Conservation (phyloP, 768 basidiomycete species). For the Tricholoma bakamatsutake region DNA sequence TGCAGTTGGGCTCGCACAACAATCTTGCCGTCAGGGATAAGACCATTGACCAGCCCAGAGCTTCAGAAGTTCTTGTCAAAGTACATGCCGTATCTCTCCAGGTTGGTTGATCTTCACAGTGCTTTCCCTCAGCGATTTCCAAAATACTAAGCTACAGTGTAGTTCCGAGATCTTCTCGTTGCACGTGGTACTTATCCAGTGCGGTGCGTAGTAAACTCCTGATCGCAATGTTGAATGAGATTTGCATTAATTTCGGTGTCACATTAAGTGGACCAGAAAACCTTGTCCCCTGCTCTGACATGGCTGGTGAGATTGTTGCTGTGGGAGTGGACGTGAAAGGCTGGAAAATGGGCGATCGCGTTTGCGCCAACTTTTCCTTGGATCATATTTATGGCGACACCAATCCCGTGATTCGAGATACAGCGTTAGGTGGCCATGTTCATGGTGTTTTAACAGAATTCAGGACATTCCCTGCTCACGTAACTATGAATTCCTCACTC, state of each 20-base stretch:
- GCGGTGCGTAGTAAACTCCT: conserved; percentile 15
- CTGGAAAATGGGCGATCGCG: conserved; percentile 53
- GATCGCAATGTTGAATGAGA: background rate
- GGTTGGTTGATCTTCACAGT: conserved; percentile 17
- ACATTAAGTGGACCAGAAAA: conserved; percentile 12
- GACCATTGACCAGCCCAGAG: conserved; percentile 26
- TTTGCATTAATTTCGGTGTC: background rate
- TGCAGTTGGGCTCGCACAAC: conserved; percentile 16
- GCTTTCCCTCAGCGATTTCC: background rate
- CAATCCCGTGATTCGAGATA: conserved; percentile 23
- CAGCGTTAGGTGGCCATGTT: conserved; percentile 39
- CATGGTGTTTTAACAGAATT: conserved; percentile 54
- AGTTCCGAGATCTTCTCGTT: conserved; percentile 49
- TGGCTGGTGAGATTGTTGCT: conserved; percentile 52
- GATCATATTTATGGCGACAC: conserved; percentile 44
- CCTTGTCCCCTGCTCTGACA: conserved; percentile 41
- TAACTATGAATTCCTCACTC: conserved; percentile 6
- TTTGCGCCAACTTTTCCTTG: conserved; percentile 45
- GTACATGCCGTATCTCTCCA: conserved; percentile 53
- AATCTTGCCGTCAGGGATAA: conserved; percentile 19
- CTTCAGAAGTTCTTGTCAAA: conserved; percentile 50
- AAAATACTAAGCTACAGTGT: background rate
- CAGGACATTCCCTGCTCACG: conserved; percentile 42
- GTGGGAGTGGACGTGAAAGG: conserved; percentile 36
- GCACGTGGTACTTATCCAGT: conserved; percentile 32